These are phyloP conservation scores for Fusarium setosum DNA, from an alignment of 2,329 filamentous ascomycete species.

Conservation along the genomic window DNA sequence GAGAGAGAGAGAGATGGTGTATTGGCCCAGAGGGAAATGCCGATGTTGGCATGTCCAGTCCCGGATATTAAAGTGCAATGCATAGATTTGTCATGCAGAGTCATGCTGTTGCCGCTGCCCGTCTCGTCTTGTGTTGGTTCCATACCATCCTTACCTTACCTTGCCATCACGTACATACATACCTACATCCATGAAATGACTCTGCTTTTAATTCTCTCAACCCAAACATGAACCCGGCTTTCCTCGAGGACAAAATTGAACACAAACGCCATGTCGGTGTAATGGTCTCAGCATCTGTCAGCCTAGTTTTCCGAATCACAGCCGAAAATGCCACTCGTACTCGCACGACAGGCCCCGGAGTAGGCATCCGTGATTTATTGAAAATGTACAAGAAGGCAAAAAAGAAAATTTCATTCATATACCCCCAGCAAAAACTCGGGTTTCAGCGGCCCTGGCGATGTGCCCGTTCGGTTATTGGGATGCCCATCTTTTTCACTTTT, in stretches of 20 bases:
- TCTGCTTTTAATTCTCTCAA: not conserved
- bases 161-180: too few relatives aligned
- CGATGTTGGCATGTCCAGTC: not conserved
- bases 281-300: slow-evolving; percentile 37
- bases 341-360: slow-evolving; percentile 34
- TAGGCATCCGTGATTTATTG: slow-evolving; percentile 21
- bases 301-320: slow-evolving; percentile 33
- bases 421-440: slow-evolving; percentile 14
- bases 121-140: not conserved
- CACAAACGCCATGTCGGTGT: slow-evolving; percentile 30
- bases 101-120: not conserved
- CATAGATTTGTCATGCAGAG: slow-evolving; percentile 7
- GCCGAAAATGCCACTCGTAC: slow-evolving; percentile 37
- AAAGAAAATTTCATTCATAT: too few relatives aligned
- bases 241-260: slow-evolving; percentile 16
- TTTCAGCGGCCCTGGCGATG: slow-evolving; percentile 9
- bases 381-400: too few relatives aligned
- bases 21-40: too few relatives aligned
- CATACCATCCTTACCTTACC: too few relatives aligned
- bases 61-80: slow-evolving; percentile 6
- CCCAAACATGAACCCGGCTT: not conserved
- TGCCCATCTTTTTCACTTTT: too few relatives aligned
- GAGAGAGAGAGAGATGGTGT: not conserved
- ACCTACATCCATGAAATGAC: too few relatives aligned
- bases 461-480: too few relatives aligned